Percentiles rank a stretch among this genome's conserved stretches.
Conservation (phyloP, 306 rosid genomes). For the Quercus agrifolia region DNA sequence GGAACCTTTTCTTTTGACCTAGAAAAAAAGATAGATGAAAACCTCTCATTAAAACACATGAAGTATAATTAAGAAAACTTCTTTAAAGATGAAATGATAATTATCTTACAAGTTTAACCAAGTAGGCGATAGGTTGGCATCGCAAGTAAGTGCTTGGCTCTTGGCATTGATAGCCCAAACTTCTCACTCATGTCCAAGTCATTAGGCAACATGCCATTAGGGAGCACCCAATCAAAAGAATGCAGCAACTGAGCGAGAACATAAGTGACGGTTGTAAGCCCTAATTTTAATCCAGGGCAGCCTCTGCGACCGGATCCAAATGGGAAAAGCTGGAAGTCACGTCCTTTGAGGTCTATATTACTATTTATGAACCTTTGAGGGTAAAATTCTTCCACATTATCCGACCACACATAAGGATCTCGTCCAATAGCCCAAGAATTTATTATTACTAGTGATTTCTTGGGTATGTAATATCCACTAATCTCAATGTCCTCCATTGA, state of each 20-base stretch:
- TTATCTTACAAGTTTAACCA: too few relatives aligned
- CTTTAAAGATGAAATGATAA: too few relatives aligned
- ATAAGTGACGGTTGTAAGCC: slow-evolving; percentile 14
- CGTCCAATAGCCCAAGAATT: slow-evolving; percentile 41
- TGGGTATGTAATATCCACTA: slow-evolving; percentile 33
- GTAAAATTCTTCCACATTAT: slow-evolving; percentile 32
- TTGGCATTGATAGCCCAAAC: slow-evolving; percentile 35
- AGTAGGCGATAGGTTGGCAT: slow-evolving; percentile 24
- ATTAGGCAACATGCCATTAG: not conserved
- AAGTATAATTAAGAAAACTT: too few relatives aligned
- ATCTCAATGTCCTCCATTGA: slow-evolving; percentile 21
- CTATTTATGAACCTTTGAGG: slow-evolving; percentile 37
- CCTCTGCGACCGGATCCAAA: slow-evolving; percentile 46
- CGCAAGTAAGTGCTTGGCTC: slow-evolving; percentile 28
- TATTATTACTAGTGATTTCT: slow-evolving; percentile 26
- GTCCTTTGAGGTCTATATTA: slow-evolving; percentile 23
- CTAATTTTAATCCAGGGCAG: slow-evolving; percentile 46
- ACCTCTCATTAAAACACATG: too few relatives aligned
- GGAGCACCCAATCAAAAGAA: slow-evolving; percentile 46
- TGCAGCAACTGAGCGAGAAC: slow-evolving; percentile 42
- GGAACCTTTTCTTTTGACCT: too few relatives aligned
- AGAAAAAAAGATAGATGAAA: too few relatives aligned
- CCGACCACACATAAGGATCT: slow-evolving; percentile 37
- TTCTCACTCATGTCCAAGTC: slow-evolving; percentile 39
- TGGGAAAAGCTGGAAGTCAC: slow-evolving; percentile 37